Base-by-base conservation (phyloP, 805 yeast species). In the Metschnikowia hibisci region DNA sequence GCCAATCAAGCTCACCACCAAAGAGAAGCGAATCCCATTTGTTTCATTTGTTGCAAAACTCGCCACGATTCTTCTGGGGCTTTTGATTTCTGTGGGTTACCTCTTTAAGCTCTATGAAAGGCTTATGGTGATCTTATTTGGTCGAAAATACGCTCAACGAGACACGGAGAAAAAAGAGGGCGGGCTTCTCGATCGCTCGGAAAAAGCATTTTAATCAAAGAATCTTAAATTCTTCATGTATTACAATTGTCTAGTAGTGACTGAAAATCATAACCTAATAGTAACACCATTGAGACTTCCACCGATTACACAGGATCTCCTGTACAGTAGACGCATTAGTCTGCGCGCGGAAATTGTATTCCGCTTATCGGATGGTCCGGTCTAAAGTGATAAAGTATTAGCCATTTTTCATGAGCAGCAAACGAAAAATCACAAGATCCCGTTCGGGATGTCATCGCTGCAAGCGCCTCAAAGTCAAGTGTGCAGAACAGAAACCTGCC, bases 11-110 rank as follows among this genome's bases (percentile, higher is more conserved):
- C 73, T 93, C 53, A 63, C 77, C 3, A 73, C 89, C 15, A 72
- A 71, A 20, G 97, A 91, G 56, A 71, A 66, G 42, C 74, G 98
- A 49, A 70, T 91, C 32, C 74, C 91, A 4, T 91, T 91, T 59
- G 59, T 80, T 32, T 87, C 83, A 54, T 91, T 91, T 63, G 65
- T 88, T 7, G 78, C 88, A 9, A 77, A 90, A 51, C 64, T 90
- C 38, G 83, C 84, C 6, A 90, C 96, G 3, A 83, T 91, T 11
- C 58, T 82, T 15, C 96, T 97, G 11, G 96, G 97, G 10, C 63
- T 88, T 11, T 69, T 86, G 44, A 80, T 88, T 18, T 66, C 80
- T 32, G 83, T 83, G 0, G 77, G 82, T 13, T 87, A 89, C 81
- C 32, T 73, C 3, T 85, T 78, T 61, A 73, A 76, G 52, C 59